Conservation (phyloP, 805 yeast species). For the Brettanomyces bruxellensis region DNA sequence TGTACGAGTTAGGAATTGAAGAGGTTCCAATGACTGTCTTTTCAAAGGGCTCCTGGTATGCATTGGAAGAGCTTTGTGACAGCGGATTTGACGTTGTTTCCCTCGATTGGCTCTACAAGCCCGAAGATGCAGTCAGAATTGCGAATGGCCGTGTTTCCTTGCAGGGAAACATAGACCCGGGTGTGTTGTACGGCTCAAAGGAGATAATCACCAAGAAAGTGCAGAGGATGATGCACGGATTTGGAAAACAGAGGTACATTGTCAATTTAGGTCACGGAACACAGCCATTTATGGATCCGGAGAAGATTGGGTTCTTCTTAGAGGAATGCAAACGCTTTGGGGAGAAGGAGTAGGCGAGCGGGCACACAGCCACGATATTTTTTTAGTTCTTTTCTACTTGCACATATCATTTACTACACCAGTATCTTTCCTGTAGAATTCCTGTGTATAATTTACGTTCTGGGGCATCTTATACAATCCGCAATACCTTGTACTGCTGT, state of each 20-base stretch:
- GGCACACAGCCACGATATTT: neutral
- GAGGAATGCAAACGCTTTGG: conserved; percentile 83
- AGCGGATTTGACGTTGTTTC: conserved; percentile 84
- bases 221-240: conserved; percentile 79
- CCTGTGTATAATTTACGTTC: too few species aligned
- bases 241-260: conserved; percentile 86
- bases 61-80: conserved; percentile 74
- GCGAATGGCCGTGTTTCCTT: conserved; percentile 70
- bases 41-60: conserved; percentile 97
- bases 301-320: conserved; percentile 73
- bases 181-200: conserved; percentile 82
- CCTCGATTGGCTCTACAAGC: conserved; percentile 85
- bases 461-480: too few species aligned
- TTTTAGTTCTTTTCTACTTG: neutral
- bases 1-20: conserved; percentile 68
- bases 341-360: neutral
- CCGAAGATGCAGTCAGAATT: conserved; percentile 71
- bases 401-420: neutral
- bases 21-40: conserved; percentile 81
- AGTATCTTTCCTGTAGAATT: too few species aligned
- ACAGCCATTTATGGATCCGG: conserved; percentile 96
- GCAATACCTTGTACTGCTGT: too few species aligned
- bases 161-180: conserved; percentile 96
- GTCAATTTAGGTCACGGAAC: conserved; percentile 98
- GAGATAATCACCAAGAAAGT: conserved; percentile 76